Evolutionary conservation across 371 early-diverging fungal genomes (phyloP), one percentile per base, ranked within the genome.

Genomic region (Batrachochytrium dendrobatidis): DNA sequence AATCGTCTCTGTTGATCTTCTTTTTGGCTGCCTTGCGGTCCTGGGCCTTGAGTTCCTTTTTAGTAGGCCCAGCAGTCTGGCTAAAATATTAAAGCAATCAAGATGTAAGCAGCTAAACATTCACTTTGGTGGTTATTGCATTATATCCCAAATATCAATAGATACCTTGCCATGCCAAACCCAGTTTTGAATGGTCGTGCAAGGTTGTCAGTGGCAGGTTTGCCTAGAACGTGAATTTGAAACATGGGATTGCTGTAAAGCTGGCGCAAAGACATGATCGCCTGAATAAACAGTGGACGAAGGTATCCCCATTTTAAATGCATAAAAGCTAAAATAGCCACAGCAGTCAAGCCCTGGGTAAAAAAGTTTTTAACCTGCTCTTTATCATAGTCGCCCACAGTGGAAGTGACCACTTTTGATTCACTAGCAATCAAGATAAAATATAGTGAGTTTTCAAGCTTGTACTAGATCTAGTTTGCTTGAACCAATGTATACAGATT

Each of bases 261-360:
- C 68, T 84, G 85, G 77, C 87, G 83, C 69, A 90, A 58, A 15
- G 90, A 91, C 53, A 92, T 65, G 62, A 94, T 78, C 22, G 86
- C 84, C 79, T 95, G 95, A 71, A 94, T 75, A 53, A 93, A 76
- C 45, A 95, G 75, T 25, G 95, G 95, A 62, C 92, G 90, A 60
- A 88, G 83, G 62, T 90, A 91, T 49, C 89, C 87, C 72, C 84
- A 93, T 73, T 91, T 84, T 74, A 84, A 88, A 75, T 94, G 89
- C 78, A 94, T 83, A 51, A 86, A 77, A 44, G 76, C 76, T 67
- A 93, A 84, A 62, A 92, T 77, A 49, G 74, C 77, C 33, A 86
- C 64, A 26, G 87, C 84, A 31, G 87, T 82, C 25, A 80, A 54
- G 26, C 82, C 82, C 58, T 85, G 83, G 65, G 85, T 85, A 55